phyloP scores from a whole-genome alignment of 768 basidiomycete species.

The Pleurotus cornucopiae region DNA sequence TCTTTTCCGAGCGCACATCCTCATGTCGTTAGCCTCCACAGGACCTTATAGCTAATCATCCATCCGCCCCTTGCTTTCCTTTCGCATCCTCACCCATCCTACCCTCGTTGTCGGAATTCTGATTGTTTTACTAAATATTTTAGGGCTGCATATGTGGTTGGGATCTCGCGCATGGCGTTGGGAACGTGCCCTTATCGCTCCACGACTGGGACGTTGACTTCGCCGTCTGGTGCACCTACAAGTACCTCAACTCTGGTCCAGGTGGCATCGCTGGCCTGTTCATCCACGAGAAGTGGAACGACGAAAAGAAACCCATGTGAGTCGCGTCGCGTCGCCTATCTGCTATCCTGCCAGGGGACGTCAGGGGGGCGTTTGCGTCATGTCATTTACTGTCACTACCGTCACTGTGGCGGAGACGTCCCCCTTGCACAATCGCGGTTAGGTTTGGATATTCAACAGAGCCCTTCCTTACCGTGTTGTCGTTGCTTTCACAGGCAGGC shows the following conservation, averaged over 20 bases:
- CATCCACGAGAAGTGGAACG: constrained; percentile 80
- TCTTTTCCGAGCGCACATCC: constrained; percentile 2
- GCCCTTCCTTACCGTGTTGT: constrained; percentile 6
- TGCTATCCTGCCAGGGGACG: no score
- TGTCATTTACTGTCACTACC: background rate
- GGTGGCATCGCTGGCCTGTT: constrained; percentile 97
- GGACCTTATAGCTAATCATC: constrained; percentile 11
- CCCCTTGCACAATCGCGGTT: no score
- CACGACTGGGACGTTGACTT: constrained; percentile 97
- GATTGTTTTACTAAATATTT: background rate
- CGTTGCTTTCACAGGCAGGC: constrained; percentile 54
- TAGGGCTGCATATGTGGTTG: constrained; percentile 94
- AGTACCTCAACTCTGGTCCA: constrained; percentile 94
- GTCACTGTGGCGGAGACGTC: background rate
- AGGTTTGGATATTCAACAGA: no score
- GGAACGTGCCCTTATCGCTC: constrained; percentile 85
- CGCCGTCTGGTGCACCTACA: constrained; percentile 99
- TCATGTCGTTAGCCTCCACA: constrained; percentile 10
- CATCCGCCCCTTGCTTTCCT: constrained; percentile 8
- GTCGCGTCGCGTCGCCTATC: constrained; percentile 18
- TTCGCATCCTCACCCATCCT: no score
- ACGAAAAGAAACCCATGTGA: constrained; percentile 59
- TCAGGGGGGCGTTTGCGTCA: background rate
- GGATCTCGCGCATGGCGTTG: constrained; percentile 94
- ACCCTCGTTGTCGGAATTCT: no score